Conservation (phyloP, 176 grass and related monocot genomes). For the Oryza officinalis region DNA sequence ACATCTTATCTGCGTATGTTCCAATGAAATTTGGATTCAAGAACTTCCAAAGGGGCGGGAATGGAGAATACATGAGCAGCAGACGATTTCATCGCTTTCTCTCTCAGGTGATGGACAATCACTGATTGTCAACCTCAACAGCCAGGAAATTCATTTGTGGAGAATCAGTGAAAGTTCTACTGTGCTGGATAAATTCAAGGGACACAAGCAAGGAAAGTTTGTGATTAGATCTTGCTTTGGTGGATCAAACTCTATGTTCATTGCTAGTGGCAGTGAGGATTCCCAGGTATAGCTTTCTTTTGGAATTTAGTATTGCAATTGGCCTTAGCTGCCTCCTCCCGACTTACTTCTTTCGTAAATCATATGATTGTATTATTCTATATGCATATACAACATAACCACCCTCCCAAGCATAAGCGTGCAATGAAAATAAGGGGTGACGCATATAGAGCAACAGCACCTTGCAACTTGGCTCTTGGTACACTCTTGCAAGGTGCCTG, state of each 20-base stretch:
- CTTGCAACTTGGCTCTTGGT: background rate
- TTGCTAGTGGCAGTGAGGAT: conserved; percentile 96
- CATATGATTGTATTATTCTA: background rate
- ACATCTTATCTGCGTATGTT: conserved; percentile 74
- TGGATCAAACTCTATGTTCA: conserved; percentile 69
- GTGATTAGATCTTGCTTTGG: conserved; percentile 98
- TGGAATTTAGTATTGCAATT: conserved; percentile 2
- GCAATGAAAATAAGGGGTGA: background rate
- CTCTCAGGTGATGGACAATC: conserved; percentile 78
- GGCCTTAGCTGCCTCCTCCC: background rate
- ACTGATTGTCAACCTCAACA: conserved; percentile 91
- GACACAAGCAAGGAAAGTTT: conserved; percentile 79
- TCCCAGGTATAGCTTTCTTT: conserved; percentile 67
- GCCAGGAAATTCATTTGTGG: conserved; percentile 95
- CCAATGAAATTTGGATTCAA: conserved; percentile 69
- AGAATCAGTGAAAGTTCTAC: conserved; percentile 51
- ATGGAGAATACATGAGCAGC: conserved; percentile 69
- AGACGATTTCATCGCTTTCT: conserved; percentile 72
- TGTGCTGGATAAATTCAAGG: conserved; percentile 67
- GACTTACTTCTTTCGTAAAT: background rate
- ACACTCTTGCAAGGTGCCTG: conserved; percentile 7
- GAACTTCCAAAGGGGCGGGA: conserved; percentile 77
- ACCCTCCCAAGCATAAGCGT: background rate
- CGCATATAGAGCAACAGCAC: background rate
- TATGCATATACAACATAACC: background rate